phyloP scores from a whole-genome alignment of 495 filamentous ascomycete genomes.

The Apodospora peruviana region DNA sequence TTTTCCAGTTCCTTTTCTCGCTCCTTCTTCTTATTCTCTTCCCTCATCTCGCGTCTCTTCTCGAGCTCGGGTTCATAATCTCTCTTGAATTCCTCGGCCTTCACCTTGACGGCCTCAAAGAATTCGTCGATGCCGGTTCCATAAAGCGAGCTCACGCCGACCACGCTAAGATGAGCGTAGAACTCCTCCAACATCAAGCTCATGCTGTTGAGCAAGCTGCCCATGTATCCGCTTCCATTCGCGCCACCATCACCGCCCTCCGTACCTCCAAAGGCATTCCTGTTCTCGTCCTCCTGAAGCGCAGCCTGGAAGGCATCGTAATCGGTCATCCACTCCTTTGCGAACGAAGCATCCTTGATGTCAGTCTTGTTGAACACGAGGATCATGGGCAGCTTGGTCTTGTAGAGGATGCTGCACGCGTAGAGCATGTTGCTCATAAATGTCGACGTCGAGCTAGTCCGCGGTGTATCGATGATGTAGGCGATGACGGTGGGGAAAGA shows the following conservation, averaged over 20 bases:
- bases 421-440: constrained; percentile 99
- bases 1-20: constrained; percentile 78
- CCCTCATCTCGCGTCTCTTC: constrained; percentile 65
- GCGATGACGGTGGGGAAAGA: constrained; percentile 94
- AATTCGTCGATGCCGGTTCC: constrained; percentile 89
- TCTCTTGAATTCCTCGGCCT: constrained; percentile 80
- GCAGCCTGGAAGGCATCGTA: constrained; percentile 93
- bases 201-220: constrained; percentile 94
- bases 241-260: constrained; percentile 60
- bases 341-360: constrained; percentile 82
- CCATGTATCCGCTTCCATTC: constrained; percentile 88
- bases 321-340: constrained; percentile 99
- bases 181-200: constrained; percentile 97
- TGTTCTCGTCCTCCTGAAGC: constrained; percentile 69
- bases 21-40: constrained; percentile 61
- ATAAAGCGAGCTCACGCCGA: constrained; percentile 89
- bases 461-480: constrained; percentile 94
- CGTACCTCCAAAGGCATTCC: constrained; percentile 67
- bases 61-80: constrained; percentile 94
- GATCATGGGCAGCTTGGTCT: constrained; percentile 97
- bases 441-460: constrained; percentile 84
- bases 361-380: constrained; percentile 98
- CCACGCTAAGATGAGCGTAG: constrained; percentile 85
- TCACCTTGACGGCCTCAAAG: constrained; percentile 79
- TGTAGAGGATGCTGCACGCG: constrained; percentile 96